phyloP scores from a whole-genome alignment of 2,329 filamentous ascomycete species.

The Fusarium tupiense region DNA sequence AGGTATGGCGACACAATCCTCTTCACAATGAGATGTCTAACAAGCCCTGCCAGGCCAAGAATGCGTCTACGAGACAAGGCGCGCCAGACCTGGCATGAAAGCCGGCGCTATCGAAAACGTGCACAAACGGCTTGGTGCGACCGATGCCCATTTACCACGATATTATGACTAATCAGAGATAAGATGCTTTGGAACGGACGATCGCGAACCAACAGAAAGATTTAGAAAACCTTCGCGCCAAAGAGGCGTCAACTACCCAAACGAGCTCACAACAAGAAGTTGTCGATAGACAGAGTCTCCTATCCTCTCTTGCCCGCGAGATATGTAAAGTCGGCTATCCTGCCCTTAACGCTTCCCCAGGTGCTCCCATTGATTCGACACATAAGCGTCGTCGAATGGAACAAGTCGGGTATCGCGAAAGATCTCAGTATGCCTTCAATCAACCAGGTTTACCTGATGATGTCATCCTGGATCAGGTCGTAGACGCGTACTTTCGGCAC shows the following conservation, averaged over 20 bases:
- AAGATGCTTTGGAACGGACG: conserved; percentile 23
- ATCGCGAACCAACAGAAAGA: conserved; percentile 25
- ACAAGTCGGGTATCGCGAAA: background rate
- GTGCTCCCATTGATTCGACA: background rate
- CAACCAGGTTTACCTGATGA: conserved; percentile 5
- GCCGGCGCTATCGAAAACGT: conserved; percentile 50
- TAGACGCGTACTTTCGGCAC: conserved; percentile 24
- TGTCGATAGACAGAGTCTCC: background rate
- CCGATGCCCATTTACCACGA: no score
- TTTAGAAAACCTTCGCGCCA: background rate
- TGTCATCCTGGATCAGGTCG: conserved; percentile 10
- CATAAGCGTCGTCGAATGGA: conserved; percentile 16
- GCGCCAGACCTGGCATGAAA: conserved; percentile 51
- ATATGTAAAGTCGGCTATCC: conserved; percentile 2
- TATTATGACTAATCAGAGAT: background rate
- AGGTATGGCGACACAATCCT: background rate
- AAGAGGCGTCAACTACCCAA: background rate
- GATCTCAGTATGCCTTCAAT: background rate
- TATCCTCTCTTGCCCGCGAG: conserved; percentile 24
- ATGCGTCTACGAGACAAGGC: conserved; percentile 35
- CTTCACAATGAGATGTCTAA: background rate
- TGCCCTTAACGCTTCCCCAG: background rate
- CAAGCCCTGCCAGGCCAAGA: background rate
- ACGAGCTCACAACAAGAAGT: background rate
- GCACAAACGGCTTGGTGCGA: conserved; percentile 44